Evolutionary conservation across 257 asterid genomes (phyloP).

Genomic region (Sherardia arvensis): DNA sequence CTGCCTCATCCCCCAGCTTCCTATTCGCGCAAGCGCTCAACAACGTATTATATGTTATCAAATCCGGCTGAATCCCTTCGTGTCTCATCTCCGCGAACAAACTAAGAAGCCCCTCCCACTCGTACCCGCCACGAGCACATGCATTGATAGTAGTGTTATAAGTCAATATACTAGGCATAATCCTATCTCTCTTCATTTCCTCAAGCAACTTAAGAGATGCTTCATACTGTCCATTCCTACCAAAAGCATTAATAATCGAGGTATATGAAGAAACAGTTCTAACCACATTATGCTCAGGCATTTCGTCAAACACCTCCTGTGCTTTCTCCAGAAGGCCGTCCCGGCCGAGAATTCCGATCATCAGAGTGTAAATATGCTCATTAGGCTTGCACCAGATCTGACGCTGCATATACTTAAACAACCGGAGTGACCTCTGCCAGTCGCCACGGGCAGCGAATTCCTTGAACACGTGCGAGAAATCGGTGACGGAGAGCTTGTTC

Average conservation of each 20-base stretch:
- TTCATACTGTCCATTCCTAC: constrained; percentile 77
- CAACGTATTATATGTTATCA: constrained; percentile 79
- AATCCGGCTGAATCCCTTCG: constrained; percentile 89
- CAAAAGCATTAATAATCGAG: constrained; percentile 79
- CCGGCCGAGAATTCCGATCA: constrained; percentile 74
- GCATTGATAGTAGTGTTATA: constrained; percentile 81
- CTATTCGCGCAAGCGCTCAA: constrained; percentile 76
- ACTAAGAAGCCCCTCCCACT: constrained; percentile 93
- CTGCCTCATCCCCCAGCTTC: constrained; percentile 85
- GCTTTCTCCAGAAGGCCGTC: constrained; percentile 85
- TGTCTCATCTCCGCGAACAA: constrained; percentile 96
- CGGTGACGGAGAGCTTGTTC: constrained; percentile 84
- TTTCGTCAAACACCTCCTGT: constrained; percentile 77
- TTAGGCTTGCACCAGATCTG: constrained; percentile 96
- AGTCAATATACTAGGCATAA: constrained; percentile 75
- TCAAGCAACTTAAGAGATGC: constrained; percentile 55
- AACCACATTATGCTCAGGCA: constrained; percentile 47
- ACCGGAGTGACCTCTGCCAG: constrained; percentile 96
- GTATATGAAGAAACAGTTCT: constrained; percentile 74
- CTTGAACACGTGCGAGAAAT: constrained; percentile 64
- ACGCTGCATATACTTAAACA: constrained; percentile 92
- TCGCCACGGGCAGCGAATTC: constrained; percentile 88
- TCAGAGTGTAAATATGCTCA: constrained; percentile 71
- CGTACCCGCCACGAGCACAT: constrained; percentile 85
- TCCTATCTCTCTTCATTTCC: constrained; percentile 67